A percentile compares a stretch with the other conserved stretches of the same genome.
phyloP scores from a whole-genome alignment of 2,329 filamentous ascomycete genomes.

The Cordyceps fumosorosea region DNA sequence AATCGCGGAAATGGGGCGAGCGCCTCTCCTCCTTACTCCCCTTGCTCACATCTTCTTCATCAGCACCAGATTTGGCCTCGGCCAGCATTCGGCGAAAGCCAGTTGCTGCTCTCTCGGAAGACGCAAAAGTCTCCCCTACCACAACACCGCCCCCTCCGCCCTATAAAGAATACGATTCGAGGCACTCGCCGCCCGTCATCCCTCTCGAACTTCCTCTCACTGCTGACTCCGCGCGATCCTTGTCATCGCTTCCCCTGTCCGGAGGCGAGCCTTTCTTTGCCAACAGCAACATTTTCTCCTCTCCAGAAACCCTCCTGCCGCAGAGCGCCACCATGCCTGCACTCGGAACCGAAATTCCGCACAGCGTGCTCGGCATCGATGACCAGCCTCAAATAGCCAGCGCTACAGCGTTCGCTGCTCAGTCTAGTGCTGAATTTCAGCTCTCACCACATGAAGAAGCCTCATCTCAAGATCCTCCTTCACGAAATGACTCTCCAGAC shows the following conservation, averaged over 20 bases:
- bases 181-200: background rate
- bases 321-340: slow-evolving; percentile 10
- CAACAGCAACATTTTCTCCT: background rate
- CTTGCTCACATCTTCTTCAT: slow-evolving; percentile 29
- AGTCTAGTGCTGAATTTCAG: background rate
- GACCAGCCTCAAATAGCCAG: slow-evolving; percentile 5
- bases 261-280: background rate
- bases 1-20: slow-evolving; percentile 30
- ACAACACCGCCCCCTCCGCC: slow-evolving; percentile 20
- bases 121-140: slow-evolving; percentile 15
- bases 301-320: background rate
- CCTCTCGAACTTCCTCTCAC: background rate
- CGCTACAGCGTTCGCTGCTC: background rate
- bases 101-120: slow-evolving; percentile 17
- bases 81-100: slow-evolving; percentile 22
- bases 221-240: background rate
- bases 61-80: slow-evolving; percentile 23
- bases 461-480: background rate
- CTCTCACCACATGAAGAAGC: slow-evolving; percentile 15
- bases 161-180: slow-evolving; percentile 12
- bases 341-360: slow-evolving; percentile 6
- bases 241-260: slow-evolving; percentile 11
- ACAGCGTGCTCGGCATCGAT: slow-evolving; percentile 3
- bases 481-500: slow-evolving; percentile 9
- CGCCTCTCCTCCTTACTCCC: slow-evolving; percentile 32